phyloP scores from a whole-genome alignment of 2,329 filamentous ascomycete genomes.

The Biscogniauxia mediterranea region DNA sequence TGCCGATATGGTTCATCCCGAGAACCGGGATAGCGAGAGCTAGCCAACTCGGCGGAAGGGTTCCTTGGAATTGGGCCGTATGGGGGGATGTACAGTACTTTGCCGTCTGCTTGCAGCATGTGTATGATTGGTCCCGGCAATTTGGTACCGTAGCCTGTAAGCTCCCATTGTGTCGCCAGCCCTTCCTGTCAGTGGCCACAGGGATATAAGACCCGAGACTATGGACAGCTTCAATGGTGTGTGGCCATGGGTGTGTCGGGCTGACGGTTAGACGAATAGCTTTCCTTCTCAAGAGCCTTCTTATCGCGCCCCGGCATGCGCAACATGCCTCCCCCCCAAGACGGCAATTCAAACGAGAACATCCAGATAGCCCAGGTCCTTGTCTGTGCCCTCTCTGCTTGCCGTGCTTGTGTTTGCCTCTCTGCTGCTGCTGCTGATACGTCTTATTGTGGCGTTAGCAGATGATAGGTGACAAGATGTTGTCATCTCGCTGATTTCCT shows the following conservation, averaged over 20 bases:
- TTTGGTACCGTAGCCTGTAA: constrained; percentile 5
- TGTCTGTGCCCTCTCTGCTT: not conserved
- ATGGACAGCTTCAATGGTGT: not conserved
- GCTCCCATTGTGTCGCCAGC: not conserved
- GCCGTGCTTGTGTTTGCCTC: not conserved
- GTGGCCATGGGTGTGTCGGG: constrained; percentile 5
- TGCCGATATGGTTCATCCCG: not conserved
- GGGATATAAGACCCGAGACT: not conserved
- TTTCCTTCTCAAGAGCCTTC: not conserved
- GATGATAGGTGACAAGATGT: not conserved
- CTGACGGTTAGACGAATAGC: not conserved
- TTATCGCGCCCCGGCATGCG: not conserved
- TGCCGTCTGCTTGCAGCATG: not conserved
- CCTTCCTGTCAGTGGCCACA: not conserved
- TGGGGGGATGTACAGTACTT: not conserved
- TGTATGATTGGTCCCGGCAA: constrained; percentile 3
- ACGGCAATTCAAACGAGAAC: too few species aligned
- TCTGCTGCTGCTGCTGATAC: not conserved
- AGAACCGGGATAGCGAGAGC: not conserved
- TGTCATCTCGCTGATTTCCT: not conserved
- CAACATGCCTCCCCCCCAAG: not conserved
- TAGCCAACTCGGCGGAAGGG: not conserved
- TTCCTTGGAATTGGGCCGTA: not conserved
- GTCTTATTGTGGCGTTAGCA: not conserved
- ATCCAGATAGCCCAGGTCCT: too few species aligned